Base-by-base conservation (phyloP, 805 yeast species). In the Alloascoidea hylecoeti region DNA sequence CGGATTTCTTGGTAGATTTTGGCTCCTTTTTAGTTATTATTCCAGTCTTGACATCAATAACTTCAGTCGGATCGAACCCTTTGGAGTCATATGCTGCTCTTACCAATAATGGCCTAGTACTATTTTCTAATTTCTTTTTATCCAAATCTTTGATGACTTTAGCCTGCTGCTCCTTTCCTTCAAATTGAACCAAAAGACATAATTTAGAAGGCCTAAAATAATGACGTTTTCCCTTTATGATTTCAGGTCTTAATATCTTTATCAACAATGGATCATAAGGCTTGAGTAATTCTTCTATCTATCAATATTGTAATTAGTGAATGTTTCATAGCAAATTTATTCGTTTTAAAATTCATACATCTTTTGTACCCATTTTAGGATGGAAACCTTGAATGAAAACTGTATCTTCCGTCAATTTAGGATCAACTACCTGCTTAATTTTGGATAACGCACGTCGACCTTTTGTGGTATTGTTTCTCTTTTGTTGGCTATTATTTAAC, bases 91-190 rank as follows among this genome's bases (percentile, higher is more conserved):
- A 69, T 15, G 95, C 95, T 47, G 78, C 69, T 46, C 77, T 78
- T 42, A 80, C 84, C 35, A 68, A 60, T 41, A 86, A 60, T 37
- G 64, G 65, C 55, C 82, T 71, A n/a, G n/a, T n/a, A n/a, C n/a
- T n/a, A 37, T 80, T 95, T 43, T 72, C 72, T 47, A 79, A 60
- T 38, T 65, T 68, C 49, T 65, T 66, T 38, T 85, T 94, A 45
- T 79, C 68, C 56, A 76, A 75, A 49, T 73, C 71, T 28, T 66
- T 73, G 42, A 83, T 72, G n/a, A 94, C 95, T 52, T 64, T 61
- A 49, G 68, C 58, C 50, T 84, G 94, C 35, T 66, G 65, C 37
- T 70, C 80, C 46, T 75, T 72, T 41, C 66, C 59, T 37, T 71
- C 64, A 46, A 78, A 74, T 45, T 69, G 70, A 44, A 75, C 71